Percentiles rank a stretch among this genome's conserved stretches.
phyloP scores from a whole-genome alignment of 805 yeast genomes.

The Phaffomyces thermotolerans region DNA sequence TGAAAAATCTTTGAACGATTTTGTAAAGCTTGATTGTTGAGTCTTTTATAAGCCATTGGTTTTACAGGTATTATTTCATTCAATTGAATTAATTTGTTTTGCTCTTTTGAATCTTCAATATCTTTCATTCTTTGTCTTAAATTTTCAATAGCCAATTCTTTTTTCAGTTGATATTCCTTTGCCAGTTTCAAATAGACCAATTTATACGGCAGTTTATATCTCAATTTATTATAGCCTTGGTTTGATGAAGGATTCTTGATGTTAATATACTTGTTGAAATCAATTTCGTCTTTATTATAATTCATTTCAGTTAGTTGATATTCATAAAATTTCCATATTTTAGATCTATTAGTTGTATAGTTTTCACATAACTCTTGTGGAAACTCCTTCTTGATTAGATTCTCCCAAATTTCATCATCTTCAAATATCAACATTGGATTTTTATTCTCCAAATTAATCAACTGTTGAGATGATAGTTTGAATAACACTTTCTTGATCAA shows the following conservation, averaged over 20 bases:
- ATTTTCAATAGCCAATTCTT: constrained; percentile 28
- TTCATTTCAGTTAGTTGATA: constrained; percentile 14
- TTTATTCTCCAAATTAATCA: constrained; percentile 24
- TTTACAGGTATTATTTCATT: constrained; percentile 17
- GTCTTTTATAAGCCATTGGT: too few species aligned
- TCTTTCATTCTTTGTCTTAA: constrained; percentile 26
- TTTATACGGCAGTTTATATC: constrained; percentile 29
- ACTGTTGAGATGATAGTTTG: constrained; percentile 26
- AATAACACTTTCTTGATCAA: constrained; percentile 24
- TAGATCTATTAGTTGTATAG: constrained; percentile 19
- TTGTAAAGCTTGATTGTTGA: not conserved
- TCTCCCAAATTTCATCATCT: constrained; percentile 32
- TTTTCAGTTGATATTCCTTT: constrained; percentile 27
- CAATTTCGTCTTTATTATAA: constrained; percentile 6
- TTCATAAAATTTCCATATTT: constrained; percentile 16
- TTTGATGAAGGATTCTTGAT: constrained; percentile 1
- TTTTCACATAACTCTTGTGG: constrained; percentile 28
- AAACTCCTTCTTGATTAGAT: constrained; percentile 26
- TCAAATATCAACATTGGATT: constrained; percentile 30
- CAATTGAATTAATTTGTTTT: constrained; percentile 23
- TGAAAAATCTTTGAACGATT: constrained; percentile 20
- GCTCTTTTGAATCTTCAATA: constrained; percentile 25
- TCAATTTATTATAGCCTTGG: constrained; percentile 11
- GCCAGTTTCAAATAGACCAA: constrained; percentile 28
- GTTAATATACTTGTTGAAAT: constrained; percentile 14